Evolutionary conservation across 495 filamentous ascomycete genomes (phyloP), one percentile per base, ranked within the genome.

Genomic region (Podospora didyma): DNA sequence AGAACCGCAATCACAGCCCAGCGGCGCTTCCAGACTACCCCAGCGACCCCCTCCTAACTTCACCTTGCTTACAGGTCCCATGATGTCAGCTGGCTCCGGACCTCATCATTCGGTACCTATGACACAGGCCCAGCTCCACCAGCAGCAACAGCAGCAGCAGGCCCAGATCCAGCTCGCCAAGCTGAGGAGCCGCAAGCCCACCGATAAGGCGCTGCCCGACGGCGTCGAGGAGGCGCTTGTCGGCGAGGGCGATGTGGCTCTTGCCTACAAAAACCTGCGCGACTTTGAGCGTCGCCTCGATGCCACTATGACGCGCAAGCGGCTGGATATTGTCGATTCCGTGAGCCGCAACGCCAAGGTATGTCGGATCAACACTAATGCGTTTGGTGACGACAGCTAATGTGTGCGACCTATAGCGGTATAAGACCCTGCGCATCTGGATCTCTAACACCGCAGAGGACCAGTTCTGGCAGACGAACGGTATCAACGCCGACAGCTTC

Each of bases 381-480:
- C 24, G 4, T 17, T 14, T 0, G n/a, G 14, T 20, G 21, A 56
- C 39, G n/a, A 2, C 19, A 24, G 34, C 59, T 60, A 55, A 55
- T 34, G 23, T 34, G 23, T 42, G 53, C 16, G 26, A 26, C 24
- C 19, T 31, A 17, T 50, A 85, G 82, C 84, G 89, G 49, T 86
- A 87, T 70, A 87, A 87, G 65, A 96, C 89, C 20, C 74, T 99
- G 69, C 87, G 91, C 59, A 85, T 99, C 54, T 97, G 92, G 90
- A 87, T 99, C 59, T 90, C 88, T 66, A 99, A 99, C 69, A 96
- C 92, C 1, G 89, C 87, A 21, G 92, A 97, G 71, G 88, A 89
- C 63, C 95, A 97, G 71, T 87, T 89, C 17, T 97, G 95, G 95
- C 95, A 97, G 75, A 79, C 76, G 16, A 82, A 76, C 56, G 74